Conservation (phyloP, 2,329 filamentous ascomycete species). For the Fusarium marasasianum region DNA sequence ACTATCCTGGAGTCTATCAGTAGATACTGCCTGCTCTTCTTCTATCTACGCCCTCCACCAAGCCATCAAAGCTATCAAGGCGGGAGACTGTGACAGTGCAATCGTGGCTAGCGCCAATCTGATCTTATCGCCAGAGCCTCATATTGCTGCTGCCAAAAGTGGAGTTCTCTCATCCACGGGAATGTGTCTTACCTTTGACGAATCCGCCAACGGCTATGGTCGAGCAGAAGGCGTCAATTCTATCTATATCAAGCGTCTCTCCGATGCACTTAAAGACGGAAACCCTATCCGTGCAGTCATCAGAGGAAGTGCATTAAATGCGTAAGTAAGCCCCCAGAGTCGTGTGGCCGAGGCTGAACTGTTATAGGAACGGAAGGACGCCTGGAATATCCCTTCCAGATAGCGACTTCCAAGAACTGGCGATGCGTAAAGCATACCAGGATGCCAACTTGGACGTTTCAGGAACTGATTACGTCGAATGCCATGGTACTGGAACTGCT, state of each 20-base stretch:
- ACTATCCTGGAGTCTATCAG: neutral
- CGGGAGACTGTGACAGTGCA: neutral
- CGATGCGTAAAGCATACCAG: neutral
- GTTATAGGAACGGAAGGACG: neutral
- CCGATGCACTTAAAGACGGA: neutral
- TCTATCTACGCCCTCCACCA: neutral
- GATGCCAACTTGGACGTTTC: neutral
- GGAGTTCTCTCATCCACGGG: neutral
- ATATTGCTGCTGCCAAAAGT: neutral
- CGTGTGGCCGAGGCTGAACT: rapidly evolving
- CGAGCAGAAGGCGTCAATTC: neutral
- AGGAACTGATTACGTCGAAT: neutral
- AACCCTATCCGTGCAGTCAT: neutral
- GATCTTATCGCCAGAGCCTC: neutral
- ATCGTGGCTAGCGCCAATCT: neutral
- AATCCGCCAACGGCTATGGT: neutral
- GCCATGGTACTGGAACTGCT: neutral
- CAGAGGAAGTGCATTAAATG: neutral
- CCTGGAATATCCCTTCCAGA: neutral
- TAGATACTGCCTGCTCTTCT: neutral
- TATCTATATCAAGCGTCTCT: neutral
- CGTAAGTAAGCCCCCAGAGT: neutral
- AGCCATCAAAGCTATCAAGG: neutral
- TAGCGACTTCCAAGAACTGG: neutral
- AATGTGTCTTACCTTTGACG: neutral